phyloP scores from a whole-genome alignment of 768 basidiomycete species.

The Auriscalpium microsporum region DNA sequence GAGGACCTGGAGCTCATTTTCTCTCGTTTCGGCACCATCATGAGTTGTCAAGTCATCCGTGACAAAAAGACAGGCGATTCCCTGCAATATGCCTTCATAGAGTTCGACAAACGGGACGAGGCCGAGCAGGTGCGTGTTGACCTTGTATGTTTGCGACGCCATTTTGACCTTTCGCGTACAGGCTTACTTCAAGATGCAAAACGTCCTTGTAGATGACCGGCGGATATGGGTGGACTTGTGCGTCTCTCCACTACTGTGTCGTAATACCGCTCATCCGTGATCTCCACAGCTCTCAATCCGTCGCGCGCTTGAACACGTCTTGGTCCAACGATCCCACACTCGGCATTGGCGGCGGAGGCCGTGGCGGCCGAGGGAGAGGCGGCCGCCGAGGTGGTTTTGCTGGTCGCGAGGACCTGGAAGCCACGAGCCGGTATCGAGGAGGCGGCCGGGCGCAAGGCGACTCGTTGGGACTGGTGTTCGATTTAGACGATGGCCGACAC shows the following conservation, averaged over 20 bases:
- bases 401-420: slow-evolving; percentile 69
- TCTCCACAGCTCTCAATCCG: slow-evolving; percentile 74
- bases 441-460: slow-evolving; percentile 25
- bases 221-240: slow-evolving; percentile 99
- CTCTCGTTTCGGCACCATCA: slow-evolving; percentile 87
- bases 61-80: slow-evolving; percentile 96
- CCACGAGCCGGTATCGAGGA: slow-evolving; percentile 59
- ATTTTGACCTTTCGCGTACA: slow-evolving; percentile 21
- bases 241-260: slow-evolving; percentile 24
- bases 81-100: slow-evolving; percentile 96
- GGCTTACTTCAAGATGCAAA: slow-evolving; percentile 99
- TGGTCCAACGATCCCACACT: slow-evolving; percentile 74
- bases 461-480: slow-evolving; percentile 79
- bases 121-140: slow-evolving; percentile 72
- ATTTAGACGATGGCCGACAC: slow-evolving; percentile 35
- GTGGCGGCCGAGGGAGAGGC: slow-evolving; percentile 20
- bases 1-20: slow-evolving; percentile 98
- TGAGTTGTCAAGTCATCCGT: slow-evolving; percentile 96
- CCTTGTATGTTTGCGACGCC: neutral
- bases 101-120: slow-evolving; percentile 89
- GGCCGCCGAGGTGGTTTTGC: slow-evolving; percentile 42
- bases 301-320: slow-evolving; percentile 70
- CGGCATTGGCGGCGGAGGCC: slow-evolving; percentile 32
- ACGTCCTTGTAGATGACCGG: slow-evolving; percentile 93
- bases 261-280: neutral